phyloP scores from a whole-genome alignment of 768 basidiomycete genomes.

The Naganishia friedmannii region DNA sequence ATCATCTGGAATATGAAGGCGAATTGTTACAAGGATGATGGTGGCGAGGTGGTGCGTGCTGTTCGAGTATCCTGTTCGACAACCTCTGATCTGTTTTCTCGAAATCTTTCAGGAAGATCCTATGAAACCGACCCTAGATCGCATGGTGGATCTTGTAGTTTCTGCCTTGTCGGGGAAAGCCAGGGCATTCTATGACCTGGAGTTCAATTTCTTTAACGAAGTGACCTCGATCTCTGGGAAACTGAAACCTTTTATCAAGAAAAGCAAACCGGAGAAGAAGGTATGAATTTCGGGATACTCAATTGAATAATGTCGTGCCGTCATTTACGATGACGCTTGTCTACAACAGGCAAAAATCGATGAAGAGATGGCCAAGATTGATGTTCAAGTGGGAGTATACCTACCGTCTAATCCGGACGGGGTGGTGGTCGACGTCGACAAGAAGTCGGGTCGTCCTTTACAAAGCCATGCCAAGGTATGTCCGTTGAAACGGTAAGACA shows the following conservation, averaged over 20 bases:
- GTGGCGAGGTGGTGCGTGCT: conserved; percentile 68
- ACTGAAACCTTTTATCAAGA: conserved; percentile 92
- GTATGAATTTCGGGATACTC: conserved; percentile 51
- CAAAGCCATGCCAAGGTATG: conserved; percentile 94
- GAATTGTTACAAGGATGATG: conserved; percentile 90
- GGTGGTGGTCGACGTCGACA: conserved; percentile 92
- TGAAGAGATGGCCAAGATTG: conserved; percentile 96
- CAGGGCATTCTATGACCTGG: conserved; percentile 82
- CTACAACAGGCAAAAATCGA: conserved; percentile 84
- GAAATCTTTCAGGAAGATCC: conserved; percentile 70
- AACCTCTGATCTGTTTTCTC: not conserved
- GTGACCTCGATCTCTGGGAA: conserved; percentile 98
- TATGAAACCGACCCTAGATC: conserved; percentile 92
- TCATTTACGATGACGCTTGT: conserved; percentile 22
- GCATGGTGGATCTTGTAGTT: conserved; percentile 75
- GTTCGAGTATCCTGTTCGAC: not conserved
- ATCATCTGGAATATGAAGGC: conserved; percentile 99
- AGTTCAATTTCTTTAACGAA: conserved; percentile 92
- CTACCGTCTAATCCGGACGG: conserved; percentile 97
- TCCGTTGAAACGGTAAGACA: not conserved
- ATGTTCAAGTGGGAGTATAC: conserved; percentile 91
- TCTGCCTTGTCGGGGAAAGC: conserved; percentile 83
- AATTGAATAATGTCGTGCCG: conserved; percentile 21
- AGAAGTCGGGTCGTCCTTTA: conserved; percentile 88
- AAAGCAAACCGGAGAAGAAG: conserved; percentile 94